Evolutionary conservation across 306 rosid species (phyloP).

Genomic region (Inga leiocalycina): DNA sequence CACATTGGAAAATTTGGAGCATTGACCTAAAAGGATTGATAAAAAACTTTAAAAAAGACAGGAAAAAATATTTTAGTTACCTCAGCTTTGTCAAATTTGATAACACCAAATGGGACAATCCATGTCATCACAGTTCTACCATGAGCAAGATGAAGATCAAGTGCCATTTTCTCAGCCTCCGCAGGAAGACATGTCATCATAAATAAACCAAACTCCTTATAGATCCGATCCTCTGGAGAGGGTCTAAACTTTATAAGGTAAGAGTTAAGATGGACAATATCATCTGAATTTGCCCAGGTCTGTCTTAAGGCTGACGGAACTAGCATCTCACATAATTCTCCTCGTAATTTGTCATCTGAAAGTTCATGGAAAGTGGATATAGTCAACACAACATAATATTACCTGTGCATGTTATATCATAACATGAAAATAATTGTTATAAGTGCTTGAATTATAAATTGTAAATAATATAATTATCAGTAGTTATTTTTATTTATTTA

Average conservation of each 20-base stretch:
- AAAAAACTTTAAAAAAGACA: background rate
- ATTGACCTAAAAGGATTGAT: background rate
- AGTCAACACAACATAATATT: constrained; percentile 19
- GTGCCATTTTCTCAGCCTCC: constrained; percentile 81
- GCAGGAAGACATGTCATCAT: constrained; percentile 65
- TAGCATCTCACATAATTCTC: constrained; percentile 76
- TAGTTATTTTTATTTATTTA: background rate
- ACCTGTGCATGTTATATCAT: constrained; percentile 1
- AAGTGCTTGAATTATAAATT: background rate
- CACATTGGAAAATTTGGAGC: constrained; percentile 31
- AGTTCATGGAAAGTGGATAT: constrained; percentile 28
- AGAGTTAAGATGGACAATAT: constrained; percentile 50
- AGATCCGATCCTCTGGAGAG: constrained; percentile 71
- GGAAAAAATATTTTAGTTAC: constrained; percentile 39
- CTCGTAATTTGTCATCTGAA: constrained; percentile 62
- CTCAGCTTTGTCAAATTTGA: constrained; percentile 68
- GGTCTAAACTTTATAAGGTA: constrained; percentile 73
- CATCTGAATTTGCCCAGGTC: constrained; percentile 54
- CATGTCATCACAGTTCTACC: constrained; percentile 78
- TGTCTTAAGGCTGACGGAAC: constrained; percentile 65
- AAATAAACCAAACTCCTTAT: constrained; percentile 78
- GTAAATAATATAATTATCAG: background rate
- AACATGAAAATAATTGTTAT: background rate
- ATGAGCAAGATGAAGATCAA: constrained; percentile 91
- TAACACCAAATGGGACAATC: constrained; percentile 68